Evolutionary conservation across 129 eudicot genomes (phyloP), one percentile per base, ranked within the genome.

Genomic region (Tagetes erecta): DNA sequence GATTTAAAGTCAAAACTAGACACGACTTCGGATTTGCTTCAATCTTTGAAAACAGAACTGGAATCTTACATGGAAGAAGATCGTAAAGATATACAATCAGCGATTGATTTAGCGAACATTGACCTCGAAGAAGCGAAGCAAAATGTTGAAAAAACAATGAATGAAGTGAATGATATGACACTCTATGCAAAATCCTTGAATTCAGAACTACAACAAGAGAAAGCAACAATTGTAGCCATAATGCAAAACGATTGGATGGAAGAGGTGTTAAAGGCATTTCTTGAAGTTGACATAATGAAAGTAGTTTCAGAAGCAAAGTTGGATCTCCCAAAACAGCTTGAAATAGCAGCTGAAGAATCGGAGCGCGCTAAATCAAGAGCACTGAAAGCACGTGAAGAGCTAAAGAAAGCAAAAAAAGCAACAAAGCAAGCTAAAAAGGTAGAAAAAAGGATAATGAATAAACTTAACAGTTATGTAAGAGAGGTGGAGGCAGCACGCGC

Each of bases 401-500:
- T 87, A 20, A 52, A 53, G 37, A 89, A 79, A 76, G 96, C 95
- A 5, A 81, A 84, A 71, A 85, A 87, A 42, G 88, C 83, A 42
- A 90, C 84, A 0, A 89, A 82, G 10, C 77, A 81, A 68, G 89
- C 92, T 1, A 89, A 81, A 59, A 87, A 87, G 0, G 83, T 85
- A 76, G 89, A 82, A 40, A 71, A 70, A 63, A 60, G 78, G 1
- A 53, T 85, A 76, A 80, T 69, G 37, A 87, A 86, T 68, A 78
- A 85, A 83, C 47, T 92, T 39, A 57, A 76, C 5, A 86, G 88
- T 5, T 84, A 89, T 10, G 80, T 73, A 64, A 89, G 90, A 84
- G 95, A 84, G 41, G 90, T 89, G 31, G 98, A 92, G 65, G 90
- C 94, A 6, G 87, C 98, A n/a, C 84, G 82, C 41, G 95, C 95